Base-by-base conservation (phyloP, 768 basidiomycete genomes). In the Paxillus involutus region DNA sequence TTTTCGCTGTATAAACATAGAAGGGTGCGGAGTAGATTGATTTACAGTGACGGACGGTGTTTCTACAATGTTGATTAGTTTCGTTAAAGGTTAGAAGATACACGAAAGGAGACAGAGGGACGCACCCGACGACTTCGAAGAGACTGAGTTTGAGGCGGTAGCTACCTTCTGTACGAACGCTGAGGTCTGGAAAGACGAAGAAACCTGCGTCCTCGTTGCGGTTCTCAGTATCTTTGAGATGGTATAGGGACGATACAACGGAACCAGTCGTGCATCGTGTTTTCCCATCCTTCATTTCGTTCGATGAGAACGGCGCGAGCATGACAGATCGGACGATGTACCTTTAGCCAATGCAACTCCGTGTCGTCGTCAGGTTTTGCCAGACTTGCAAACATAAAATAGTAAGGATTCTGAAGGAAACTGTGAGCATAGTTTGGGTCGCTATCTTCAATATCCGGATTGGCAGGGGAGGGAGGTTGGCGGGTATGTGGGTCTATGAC, bases 141-240 rank as follows among this genome's bases (percentile, higher is more conserved):
- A 98, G 73, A 49, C 79, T 82, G 57, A 87, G 75, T 68, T 86
- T 88, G 40, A 80, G 70, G 44, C 70, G 78, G 64, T 95, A 98
- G 59, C 87, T 88, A 8, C 95, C 95, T 70, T 98, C 95, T 3
- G 91, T 93, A 55, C 93, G 77, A 6, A 98, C 92, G 56, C 88
- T 89, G 24, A 98, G 79, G 69, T 97, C 95, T 0, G 95, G 95
- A 63, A 98, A 98, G 32, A 97, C 94, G 65, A 98, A 98, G 75
- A 95, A 94, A 0, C 92, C 94, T 8, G 91, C 92, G 62, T 92
- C 90, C 67, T 76, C 66, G 57, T 78, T 78, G 49, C 75, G 73
- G 58, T 83, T 78, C 57, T 87, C 84, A 30, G 79, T 68, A 44
- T 86, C 91, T 66, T 94, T 96, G 51, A 97, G 79, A 65, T 96